Evolutionary conservation across 2,329 filamentous ascomycete genomes (phyloP), one percentile per base, ranked within the genome.

Genomic region (Diaporthe citriasiana): DNA sequence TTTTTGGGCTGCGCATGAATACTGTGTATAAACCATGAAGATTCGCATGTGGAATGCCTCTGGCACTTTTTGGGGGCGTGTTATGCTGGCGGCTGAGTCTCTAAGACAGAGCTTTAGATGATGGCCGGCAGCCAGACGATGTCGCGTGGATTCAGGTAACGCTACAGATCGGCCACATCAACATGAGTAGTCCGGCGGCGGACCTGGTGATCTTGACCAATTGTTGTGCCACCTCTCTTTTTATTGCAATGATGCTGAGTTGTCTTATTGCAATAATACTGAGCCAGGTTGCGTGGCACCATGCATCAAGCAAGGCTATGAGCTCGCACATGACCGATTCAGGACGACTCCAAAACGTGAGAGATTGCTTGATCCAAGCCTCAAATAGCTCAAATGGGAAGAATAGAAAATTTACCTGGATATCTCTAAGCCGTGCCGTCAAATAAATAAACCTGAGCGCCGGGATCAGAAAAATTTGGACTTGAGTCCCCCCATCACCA

Each of bases 401-500:
- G 17, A 33, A 42, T 40, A 19, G 10, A 59, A 59, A 70, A 40
- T 27, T 27, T 35, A 40, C 30, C 63, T 68, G 63, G 63, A 68
- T 68, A 68, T 68, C 63, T 68, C 63, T 68, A 51, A 66, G 63
- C 45, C 30, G 30, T 66, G 30, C 33, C 63, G 45, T 53, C 7
- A 40, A 68, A 53, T 30, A 27, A 66, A 51, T 27, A 27, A 22
- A 17, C 33, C 63, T 22, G 47, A 53, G 66, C 66, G 35, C 66
- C 66, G 51, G 35, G 27, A 56, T 78, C 68, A 82, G 30, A 82
- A 80, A 74, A 91, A 92, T 79, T 91, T 91, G 80, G 89, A 86
- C 80, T 90, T 92, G 25, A 92, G 83, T 75, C 89, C 87, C 1
- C 95, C 94, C 78, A 97, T 84, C 19, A 98, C 86, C 77, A 97